Base-by-base conservation (phyloP, 2,329 filamentous ascomycete genomes). In the Ophiostoma australiae region DNA sequence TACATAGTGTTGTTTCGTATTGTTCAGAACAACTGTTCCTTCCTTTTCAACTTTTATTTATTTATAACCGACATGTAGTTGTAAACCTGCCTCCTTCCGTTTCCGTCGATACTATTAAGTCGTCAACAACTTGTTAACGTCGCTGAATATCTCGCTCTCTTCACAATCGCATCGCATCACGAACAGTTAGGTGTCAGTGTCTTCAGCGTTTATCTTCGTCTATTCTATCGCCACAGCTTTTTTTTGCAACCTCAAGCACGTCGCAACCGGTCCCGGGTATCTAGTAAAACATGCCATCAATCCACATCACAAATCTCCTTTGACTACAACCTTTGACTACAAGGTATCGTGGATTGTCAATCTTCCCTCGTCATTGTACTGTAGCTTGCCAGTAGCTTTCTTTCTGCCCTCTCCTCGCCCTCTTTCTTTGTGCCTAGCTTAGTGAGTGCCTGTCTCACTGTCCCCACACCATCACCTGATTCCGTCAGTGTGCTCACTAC, bases 401-500 rank as follows among this genome's bases (percentile, higher is more conserved):
- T 13, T 27, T 48, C 44, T 20, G 13, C 20, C 15, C 15, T 20
- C 15, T 48, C 3, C 4, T 27, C 52, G 3, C 11, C 58, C 23
- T 10, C n/a, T 55, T 33, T 63, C 27, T 63, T 63, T 63, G 58
- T 63, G 27, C n/a, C 58, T 63, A 63, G 58, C 58, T 61, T 63
- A 35, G 58, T 63, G 58, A 63, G 17, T 27, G 41, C 31, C 33
- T 67, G 23, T 20, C 67, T 33, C 13, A 33, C 55, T 23, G 52
- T 58, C 52, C 23, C 52, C 52, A 58, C 52, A 27, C 52, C 52
- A 58, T 58, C 52, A 58, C 23, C 52, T 63, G n/a, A 41, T n/a
- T 68, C 66, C 41, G 7, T 52, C 66, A 68, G 7, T 52, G 67
- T 61, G 35, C 52, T n/a, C 20, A 39, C 35, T 11, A 17, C 55